Evolutionary conservation across 2,329 filamentous ascomycete genomes (phyloP).

Genomic region (Simplicillium aogashimaense): DNA sequence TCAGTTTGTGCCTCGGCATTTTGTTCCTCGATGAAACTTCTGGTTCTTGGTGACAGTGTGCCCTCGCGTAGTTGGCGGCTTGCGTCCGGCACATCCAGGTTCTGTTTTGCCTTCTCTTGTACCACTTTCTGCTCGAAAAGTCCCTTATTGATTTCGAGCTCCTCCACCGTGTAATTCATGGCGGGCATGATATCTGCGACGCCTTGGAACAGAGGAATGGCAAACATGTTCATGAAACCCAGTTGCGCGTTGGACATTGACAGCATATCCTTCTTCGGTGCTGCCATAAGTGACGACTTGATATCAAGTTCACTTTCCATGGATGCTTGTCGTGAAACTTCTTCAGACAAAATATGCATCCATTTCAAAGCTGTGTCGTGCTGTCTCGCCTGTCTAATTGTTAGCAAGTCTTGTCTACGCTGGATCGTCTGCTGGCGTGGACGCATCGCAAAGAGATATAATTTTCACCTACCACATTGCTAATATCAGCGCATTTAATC

Average conservation of each 20-base stretch:
- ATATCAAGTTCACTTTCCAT: slow-evolving; percentile 89
- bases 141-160: slow-evolving; percentile 67
- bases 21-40: slow-evolving; percentile 25
- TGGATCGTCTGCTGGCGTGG: too few relatives aligned
- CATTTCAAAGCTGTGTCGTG: slow-evolving; percentile 77
- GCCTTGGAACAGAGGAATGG: slow-evolving; percentile 80
- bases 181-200: slow-evolving; percentile 78
- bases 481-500: slow-evolving; percentile 98
- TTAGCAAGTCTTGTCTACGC: slow-evolving; percentile 12
- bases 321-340: slow-evolving; percentile 84
- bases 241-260: slow-evolving; percentile 83
- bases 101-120: slow-evolving; percentile 45
- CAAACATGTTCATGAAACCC: slow-evolving; percentile 94
- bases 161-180: slow-evolving; percentile 74
- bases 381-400: slow-evolving; percentile 55
- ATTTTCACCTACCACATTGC: slow-evolving; percentile 55
- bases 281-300: slow-evolving; percentile 75
- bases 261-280: slow-evolving; percentile 71
- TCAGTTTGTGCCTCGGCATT: slow-evolving; percentile 7
- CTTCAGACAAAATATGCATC: slow-evolving; percentile 90
- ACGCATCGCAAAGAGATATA: too few relatives aligned
- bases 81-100: slow-evolving; percentile 24
- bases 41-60: slow-evolving; percentile 33
- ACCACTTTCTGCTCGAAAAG: slow-evolving; percentile 62
- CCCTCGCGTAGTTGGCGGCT: slow-evolving; percentile 27